A percentile compares a stretch with the other conserved stretches of the same genome.
phyloP scores from a whole-genome alignment of 805 yeast genomes.

The Starmerella bacillaris region DNA sequence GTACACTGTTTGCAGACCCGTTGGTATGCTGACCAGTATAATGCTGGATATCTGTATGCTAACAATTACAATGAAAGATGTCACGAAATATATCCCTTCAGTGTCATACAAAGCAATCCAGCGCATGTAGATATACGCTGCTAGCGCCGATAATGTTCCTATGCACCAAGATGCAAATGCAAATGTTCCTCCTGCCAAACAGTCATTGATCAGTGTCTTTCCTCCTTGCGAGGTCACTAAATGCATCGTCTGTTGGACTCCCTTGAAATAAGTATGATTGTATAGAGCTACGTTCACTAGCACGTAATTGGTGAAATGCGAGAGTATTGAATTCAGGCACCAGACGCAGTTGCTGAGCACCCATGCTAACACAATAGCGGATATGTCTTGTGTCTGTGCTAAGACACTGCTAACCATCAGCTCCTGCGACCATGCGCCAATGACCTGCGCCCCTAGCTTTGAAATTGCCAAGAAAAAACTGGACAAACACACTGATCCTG shows the following conservation, averaged over 20 bases:
- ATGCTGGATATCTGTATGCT: constrained; percentile 60
- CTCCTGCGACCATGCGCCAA: constrained; percentile 11
- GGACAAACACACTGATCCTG: constrained; percentile 82
- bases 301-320: constrained; percentile 81
- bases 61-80: constrained; percentile 57
- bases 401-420: constrained; percentile 8
- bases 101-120: constrained; percentile 61
- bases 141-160: constrained; percentile 44
- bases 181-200: constrained; percentile 59
- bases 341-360: constrained; percentile 27
- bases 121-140: constrained; percentile 47
- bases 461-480: constrained; percentile 53
- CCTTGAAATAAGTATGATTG: constrained; percentile 55
- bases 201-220: constrained; percentile 71
- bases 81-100: constrained; percentile 23
- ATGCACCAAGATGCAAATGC: constrained; percentile 59
- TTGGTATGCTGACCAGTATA: constrained; percentile 54
- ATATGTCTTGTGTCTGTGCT: constrained; percentile 5
- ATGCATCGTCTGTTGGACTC: constrained; percentile 71
- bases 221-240: constrained; percentile 62
- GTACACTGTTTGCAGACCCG: constrained; percentile 71
- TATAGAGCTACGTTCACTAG: constrained; percentile 73
- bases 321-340: constrained; percentile 58
- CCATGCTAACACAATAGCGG: constrained; percentile 14
- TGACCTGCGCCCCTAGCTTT: constrained; percentile 29